Evolutionary conservation across 106 monocot genomes (phyloP), one percentile per base, ranked within the genome.

Genomic region (Platanthera zijinensis): DNA sequence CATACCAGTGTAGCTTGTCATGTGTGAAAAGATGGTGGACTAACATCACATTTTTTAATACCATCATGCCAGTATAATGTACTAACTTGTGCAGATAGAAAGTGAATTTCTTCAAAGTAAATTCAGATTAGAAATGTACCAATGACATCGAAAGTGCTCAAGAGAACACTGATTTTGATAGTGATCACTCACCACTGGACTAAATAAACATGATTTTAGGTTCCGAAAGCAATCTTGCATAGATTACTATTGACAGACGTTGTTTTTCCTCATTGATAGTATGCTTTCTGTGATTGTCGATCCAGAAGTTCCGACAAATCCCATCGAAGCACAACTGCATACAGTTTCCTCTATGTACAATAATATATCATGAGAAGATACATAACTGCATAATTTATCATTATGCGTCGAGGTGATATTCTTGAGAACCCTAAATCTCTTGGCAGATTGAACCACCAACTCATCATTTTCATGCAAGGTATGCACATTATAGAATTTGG

Each of bases 241-340:
- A 39, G 8, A 70, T 57, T 88, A 88, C 48, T 84, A 76, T 61
- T 80, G 75, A 78, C 96, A 97, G 32, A 76, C 66, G 32, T 82
- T 69, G 51, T 87, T 87, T 71, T 81, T 92, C 52, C 92, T 99
- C 99, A 99, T 94, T 5, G 83, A 8, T 54, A 87, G 84, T 47
- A 99, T 87, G 76, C 75, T 94, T 77, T 89, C 90, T 57, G 89
- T 92, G 73, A 94, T 94, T 12, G 99, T 99, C 14, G 99, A 99
- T 17, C 99, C 99, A 80, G 87, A 80, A 81, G 92, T 99, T 49
- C 99, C 94, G 7, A 94, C 85, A 84, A 99, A 99, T 28, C 99
- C 99, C 32, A 94, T 50, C 4, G 94, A 81, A 76, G 94, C 94
- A 85, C 99, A 99, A 61, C 99, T 94, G 32, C 99, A 99, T 49